These are phyloP conservation scores for Yamadazyma buinensis DNA, from an alignment of 1,139 yeast genomes.

Conservation along the genomic window DNA sequence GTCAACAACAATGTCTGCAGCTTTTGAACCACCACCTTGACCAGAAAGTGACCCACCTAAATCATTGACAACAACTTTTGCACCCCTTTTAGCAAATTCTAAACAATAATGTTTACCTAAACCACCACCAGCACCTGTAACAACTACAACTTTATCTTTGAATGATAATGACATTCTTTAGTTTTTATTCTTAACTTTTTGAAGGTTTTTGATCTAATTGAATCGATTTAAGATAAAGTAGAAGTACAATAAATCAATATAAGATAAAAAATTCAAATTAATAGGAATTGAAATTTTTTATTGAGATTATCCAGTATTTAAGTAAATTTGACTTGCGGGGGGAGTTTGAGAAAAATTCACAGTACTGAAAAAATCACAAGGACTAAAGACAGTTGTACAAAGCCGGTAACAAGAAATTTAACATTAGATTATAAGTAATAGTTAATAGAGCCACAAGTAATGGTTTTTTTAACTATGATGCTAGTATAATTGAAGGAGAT, in stretches of 20 bases:
- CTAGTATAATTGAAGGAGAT: no score
- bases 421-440: no score
- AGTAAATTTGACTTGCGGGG: conserved; percentile 5
- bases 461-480: no score
- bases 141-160: conserved; percentile 80
- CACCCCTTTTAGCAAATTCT: conserved; percentile 86
- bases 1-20: conserved; percentile 86
- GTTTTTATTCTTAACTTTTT: no score
- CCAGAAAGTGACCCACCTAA: conserved; percentile 83
- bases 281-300: no score
- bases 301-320: neutral
- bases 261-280: no score
- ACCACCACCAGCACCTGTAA: conserved; percentile 98
- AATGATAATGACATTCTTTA: conserved; percentile 50
- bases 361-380: neutral
- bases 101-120: conserved; percentile 86
- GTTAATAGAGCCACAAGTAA: no score
- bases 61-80: conserved; percentile 89
- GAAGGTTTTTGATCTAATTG: no score
- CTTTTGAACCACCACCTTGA: conserved; percentile 57
- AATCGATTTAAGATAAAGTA: no score
- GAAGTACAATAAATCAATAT: no score
- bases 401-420: no score
- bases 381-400: no score
- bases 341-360: conserved; percentile 3